Conservation (phyloP, 106 monocot genomes). For the Allium fistulosum region DNA sequence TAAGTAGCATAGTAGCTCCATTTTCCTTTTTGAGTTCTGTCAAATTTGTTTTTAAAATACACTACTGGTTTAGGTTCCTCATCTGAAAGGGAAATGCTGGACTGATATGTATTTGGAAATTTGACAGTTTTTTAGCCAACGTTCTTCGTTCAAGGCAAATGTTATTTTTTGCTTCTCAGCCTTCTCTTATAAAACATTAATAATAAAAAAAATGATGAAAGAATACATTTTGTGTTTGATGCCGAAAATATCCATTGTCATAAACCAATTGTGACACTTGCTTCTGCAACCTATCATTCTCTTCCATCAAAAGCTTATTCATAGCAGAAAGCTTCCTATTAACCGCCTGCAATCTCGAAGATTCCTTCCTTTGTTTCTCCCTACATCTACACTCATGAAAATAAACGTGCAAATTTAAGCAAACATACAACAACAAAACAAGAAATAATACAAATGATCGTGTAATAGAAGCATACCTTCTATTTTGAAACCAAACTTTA, state of each 20-base stretch:
- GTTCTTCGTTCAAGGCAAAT: too few relatives aligned
- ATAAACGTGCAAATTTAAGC: not conserved
- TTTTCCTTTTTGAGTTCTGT: too few relatives aligned
- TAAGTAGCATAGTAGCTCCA: too few relatives aligned
- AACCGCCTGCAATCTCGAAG: slow-evolving; percentile 48
- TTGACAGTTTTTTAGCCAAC: too few relatives aligned
- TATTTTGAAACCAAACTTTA: slow-evolving; percentile 84
- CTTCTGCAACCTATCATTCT: slow-evolving; percentile 74
- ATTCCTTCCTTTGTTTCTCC: slow-evolving; percentile 73
- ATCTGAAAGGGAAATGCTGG: too few relatives aligned
- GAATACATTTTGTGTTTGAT: slow-evolving; percentile 41
- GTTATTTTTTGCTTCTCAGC: too few relatives aligned
- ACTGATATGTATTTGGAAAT: too few relatives aligned
- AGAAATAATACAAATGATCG: too few relatives aligned
- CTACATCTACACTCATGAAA: slow-evolving; percentile 38
- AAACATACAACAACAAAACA: not conserved
- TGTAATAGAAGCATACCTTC: slow-evolving; percentile 26
- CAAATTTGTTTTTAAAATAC: too few relatives aligned
- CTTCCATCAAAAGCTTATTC: slow-evolving; percentile 85
- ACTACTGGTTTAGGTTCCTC: too few relatives aligned
- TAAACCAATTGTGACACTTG: slow-evolving; percentile 68
- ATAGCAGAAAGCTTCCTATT: slow-evolving; percentile 68
- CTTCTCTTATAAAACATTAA: not conserved
- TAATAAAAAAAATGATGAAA: not conserved
- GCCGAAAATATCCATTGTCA: slow-evolving; percentile 51